Percentiles rank a stretch among this genome's conserved stretches.
Conservation (phyloP, 768 basidiomycete genomes). For the Boletus sp. region DNA sequence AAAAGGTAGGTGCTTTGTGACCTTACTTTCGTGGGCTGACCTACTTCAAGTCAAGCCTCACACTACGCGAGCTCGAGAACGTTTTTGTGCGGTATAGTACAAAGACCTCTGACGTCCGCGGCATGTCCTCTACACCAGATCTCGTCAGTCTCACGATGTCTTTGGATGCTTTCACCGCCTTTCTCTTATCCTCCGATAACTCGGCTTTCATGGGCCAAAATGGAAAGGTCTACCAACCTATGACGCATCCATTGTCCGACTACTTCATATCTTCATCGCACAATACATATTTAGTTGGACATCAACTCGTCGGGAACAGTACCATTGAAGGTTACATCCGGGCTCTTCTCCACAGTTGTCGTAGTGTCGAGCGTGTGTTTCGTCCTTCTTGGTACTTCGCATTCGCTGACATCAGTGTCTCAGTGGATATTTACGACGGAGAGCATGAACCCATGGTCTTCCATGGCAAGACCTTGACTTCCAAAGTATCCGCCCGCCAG, state of each 20-base stretch:
- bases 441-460: constrained; percentile 81
- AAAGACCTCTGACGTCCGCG: neutral
- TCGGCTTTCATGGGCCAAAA: constrained; percentile 54
- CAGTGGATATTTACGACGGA: constrained; percentile 94
- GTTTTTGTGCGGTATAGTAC: constrained; percentile 39
- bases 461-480: constrained; percentile 87
- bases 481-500: constrained; percentile 76
- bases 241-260: constrained; percentile 84
- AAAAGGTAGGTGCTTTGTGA: constrained; percentile 42
- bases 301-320: constrained; percentile 84
- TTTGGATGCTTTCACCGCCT: constrained; percentile 68
- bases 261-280: constrained; percentile 91
- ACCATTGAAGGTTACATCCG: constrained; percentile 93
- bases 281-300: constrained; percentile 88
- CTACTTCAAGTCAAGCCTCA: constrained; percentile 35
- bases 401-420: neutral
- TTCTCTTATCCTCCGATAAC: constrained; percentile 82
- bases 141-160: constrained; percentile 35
- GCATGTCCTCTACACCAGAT: neutral
- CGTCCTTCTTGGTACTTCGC: neutral
- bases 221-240: constrained; percentile 66
- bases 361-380: constrained; percentile 89
- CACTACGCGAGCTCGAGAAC: constrained; percentile 31
- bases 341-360: constrained; percentile 82
- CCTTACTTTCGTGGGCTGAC: constrained; percentile 10